Conservation (phyloP, 441 rosid genomes). For the Populus trichocarpa region DNA sequence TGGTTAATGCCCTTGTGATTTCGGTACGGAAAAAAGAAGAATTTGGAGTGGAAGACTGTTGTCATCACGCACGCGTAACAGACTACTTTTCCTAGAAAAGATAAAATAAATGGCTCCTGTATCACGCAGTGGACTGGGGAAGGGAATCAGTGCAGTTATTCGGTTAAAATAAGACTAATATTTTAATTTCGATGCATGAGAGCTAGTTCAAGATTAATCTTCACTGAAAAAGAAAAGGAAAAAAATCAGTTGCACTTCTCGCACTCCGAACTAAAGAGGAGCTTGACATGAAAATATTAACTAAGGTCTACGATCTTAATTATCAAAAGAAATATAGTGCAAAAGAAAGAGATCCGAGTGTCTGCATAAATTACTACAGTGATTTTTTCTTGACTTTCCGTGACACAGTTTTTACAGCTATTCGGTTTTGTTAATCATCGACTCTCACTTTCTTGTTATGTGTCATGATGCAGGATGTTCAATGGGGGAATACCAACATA, state of each 20-base stretch:
- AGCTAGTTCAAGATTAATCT: no score
- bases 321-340: no score
- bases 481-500: constrained; percentile 64
- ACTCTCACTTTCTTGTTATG: background rate
- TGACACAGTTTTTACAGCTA: background rate
- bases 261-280: no score
- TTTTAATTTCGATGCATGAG: no score
- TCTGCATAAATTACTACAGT: background rate
- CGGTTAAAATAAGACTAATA: no score
- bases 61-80: background rate
- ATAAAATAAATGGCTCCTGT: background rate
- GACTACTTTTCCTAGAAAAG: background rate
- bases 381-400: background rate
- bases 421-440: no score
- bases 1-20: background rate
- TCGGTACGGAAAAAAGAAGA: no score
- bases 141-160: background rate
- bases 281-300: no score
- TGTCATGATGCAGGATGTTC: constrained; percentile 40
- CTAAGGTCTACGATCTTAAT: no score
- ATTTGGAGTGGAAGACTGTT: background rate
- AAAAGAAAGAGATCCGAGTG: background rate
- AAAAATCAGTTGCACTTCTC: no score
- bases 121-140: background rate
- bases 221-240: no score